Percentiles rank a stretch among this genome's conserved stretches.
phyloP scores from a whole-genome alignment of 129 eudicot species.

The Mikania micrantha region DNA sequence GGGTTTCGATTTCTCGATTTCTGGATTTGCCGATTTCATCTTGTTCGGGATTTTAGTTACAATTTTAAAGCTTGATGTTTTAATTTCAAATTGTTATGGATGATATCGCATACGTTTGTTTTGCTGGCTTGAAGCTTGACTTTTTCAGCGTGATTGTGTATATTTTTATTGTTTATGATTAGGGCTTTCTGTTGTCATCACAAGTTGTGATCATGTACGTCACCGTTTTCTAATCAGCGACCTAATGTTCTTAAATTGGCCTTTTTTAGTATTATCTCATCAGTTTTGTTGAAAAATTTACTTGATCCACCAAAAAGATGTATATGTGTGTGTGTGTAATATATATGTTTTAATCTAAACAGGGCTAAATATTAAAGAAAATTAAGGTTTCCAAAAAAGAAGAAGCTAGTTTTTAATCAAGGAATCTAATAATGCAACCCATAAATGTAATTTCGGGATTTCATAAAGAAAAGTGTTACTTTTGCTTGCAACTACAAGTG shows the following conservation, averaged over 20 bases:
- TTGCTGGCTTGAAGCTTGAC: background rate
- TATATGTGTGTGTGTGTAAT: too few species aligned
- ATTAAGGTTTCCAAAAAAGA: background rate
- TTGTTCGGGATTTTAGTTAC: constrained; percentile 9
- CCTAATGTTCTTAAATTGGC: background rate
- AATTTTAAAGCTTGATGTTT: too few species aligned
- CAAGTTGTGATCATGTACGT: background rate
- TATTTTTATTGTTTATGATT: background rate
- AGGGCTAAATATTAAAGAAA: background rate
- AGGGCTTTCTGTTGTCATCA: background rate
- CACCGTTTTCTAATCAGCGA: background rate
- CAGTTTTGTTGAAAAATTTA: background rate
- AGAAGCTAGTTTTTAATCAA: constrained; percentile 14
- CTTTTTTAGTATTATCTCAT: background rate
- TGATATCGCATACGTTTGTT: background rate
- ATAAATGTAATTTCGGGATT: constrained; percentile 11
- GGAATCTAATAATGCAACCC: constrained; percentile 7
- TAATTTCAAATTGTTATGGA: constrained; percentile 3
- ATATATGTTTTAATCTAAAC: constrained; percentile 7
- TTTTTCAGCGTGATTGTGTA: background rate
- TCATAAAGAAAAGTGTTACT: constrained; percentile 3
- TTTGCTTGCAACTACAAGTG: constrained; percentile 18
- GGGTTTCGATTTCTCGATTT: background rate
- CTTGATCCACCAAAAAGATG: background rate
- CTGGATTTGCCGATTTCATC: background rate